Conservation (phyloP, 306 rosid species). For the Senna tora region DNA sequence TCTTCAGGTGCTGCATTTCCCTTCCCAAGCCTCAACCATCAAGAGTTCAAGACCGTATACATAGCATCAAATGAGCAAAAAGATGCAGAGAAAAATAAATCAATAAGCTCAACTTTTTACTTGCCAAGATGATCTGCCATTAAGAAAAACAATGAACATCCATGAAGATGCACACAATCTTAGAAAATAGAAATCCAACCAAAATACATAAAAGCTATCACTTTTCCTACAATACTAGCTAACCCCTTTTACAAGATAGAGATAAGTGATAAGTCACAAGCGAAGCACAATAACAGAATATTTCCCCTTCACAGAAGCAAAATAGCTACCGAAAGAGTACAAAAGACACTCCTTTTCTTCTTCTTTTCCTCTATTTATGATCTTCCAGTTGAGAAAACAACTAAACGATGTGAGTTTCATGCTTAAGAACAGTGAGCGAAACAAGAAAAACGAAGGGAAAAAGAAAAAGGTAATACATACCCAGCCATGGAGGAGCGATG, state of each 20-base stretch:
- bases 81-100: neutral
- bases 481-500: conserved; percentile 53
- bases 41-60: neutral
- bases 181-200: neutral
- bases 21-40: neutral
- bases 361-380: neutral
- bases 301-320: too few relatives aligned
- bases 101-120: neutral
- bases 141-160: conserved; percentile 23
- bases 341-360: neutral
- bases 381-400: conserved; percentile 6
- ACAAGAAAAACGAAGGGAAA: conserved; percentile 13
- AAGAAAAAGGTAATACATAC: conserved; percentile 39
- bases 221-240: conserved; percentile 15
- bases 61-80: neutral
- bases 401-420: neutral
- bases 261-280: conserved; percentile 32
- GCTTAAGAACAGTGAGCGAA: neutral
- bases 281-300: neutral
- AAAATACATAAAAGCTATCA: neutral
- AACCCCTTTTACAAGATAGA: conserved; percentile 23
- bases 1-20: conserved; percentile 13
- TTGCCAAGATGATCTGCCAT: neutral
- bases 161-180: neutral
- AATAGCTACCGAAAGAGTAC: too few relatives aligned